Base-by-base conservation (phyloP, 495 filamentous ascomycete genomes). In the Aspergillus carlsbadensis region DNA sequence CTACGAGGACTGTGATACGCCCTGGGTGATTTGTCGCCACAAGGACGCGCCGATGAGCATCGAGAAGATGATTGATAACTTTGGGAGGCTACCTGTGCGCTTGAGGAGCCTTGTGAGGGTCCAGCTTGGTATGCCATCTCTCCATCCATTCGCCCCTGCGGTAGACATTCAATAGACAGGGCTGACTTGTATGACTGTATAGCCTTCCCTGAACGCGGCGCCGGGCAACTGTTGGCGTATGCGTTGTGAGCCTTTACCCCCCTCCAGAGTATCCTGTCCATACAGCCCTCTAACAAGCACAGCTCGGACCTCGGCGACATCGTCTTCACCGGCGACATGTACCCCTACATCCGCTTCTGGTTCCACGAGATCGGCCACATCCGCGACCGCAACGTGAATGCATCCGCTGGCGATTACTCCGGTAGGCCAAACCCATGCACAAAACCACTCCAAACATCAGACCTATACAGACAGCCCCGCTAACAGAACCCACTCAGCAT, bases 321-420 rank as follows among this genome's bases (percentile, higher is more conserved):
- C 24, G 44, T 46, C 24, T 46, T 15, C 44, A 46, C 44, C 6
- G 44, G 44, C 24, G 24, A 46, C 14, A 17, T 46, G 22, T 33
- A 46, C 44, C 44, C 22, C 15, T 46, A 46, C 24, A 46, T 46
- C 44, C 44, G 44, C 6, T 46, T 46, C 44, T 46, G 44, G 44
- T 15, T 46, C 44, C 44, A 46, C 24, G 44, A 46, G 24, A 15
- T 46, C 44, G 44, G 44, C 13, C 44, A 46, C 24, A 46, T 46
- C 24, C 44, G 44, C 3, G 44, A 46, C 24, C 11, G 11, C 11
- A 26, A 46, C 13, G 44, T 46, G 22, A 33, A 46, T 31, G 22
- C 44, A 2, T 46, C 44, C 3, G 44, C 44, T 7, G 44, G 44
- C 22, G 44, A 46, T 17, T 46, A 46, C 44, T 46, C 44, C 1